Evolutionary conservation across 2,329 filamentous ascomycete genomes (phyloP).

Genomic region (Xylaria sp.): DNA sequence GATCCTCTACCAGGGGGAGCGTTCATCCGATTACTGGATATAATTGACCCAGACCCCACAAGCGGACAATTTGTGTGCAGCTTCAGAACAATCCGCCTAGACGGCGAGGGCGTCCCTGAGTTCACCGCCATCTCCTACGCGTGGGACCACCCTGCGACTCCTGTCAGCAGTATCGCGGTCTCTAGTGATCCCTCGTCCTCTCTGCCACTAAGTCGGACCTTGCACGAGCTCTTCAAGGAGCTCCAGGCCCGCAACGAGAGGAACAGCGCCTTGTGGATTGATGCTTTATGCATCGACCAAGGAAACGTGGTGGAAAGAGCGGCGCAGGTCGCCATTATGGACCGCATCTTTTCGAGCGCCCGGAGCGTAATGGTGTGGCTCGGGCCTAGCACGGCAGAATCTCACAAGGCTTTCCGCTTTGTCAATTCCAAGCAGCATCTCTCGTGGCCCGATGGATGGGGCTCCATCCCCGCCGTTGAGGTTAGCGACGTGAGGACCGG

Average conservation of each 20-base stretch:
- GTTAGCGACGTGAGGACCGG: not conserved
- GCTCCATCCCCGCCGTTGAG: not conserved
- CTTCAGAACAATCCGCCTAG: not conserved
- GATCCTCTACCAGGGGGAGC: not conserved
- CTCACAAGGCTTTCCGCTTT: not conserved
- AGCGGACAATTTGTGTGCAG: not conserved
- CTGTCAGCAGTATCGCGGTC: not conserved
- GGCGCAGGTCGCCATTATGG: not conserved
- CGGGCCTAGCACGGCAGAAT: not conserved
- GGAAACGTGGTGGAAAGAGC: not conserved
- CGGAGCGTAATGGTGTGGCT: not conserved
- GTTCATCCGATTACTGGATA: not conserved
- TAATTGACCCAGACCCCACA: not conserved
- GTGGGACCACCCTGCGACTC: not conserved
- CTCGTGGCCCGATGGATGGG: not conserved
- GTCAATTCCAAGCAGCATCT: not conserved
- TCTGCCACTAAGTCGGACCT: not conserved
- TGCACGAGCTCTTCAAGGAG: not conserved
- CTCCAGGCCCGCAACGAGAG: not conserved
- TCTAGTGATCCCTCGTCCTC: not conserved
- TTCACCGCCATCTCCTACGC: not conserved
- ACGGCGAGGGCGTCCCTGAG: not conserved
- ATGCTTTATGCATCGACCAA: not conserved
- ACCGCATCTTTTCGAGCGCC: not conserved
- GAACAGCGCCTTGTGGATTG: not conserved